phyloP scores from a whole-genome alignment of 306 rosid genomes.

The Glycine tomentella region DNA sequence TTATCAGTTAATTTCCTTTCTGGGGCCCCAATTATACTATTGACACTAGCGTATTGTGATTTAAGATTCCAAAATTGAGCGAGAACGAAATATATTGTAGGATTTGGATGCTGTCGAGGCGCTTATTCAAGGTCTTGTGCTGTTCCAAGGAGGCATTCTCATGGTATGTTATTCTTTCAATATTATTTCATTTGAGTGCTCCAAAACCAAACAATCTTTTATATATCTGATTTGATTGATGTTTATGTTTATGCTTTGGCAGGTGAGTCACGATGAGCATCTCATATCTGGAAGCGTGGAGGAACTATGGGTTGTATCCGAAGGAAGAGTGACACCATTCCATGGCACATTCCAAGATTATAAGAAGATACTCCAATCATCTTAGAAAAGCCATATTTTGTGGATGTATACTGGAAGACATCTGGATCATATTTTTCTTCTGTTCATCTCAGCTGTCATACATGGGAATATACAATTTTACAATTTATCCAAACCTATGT shows the following conservation, averaged over 20 bases:
- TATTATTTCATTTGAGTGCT: constrained; percentile 17
- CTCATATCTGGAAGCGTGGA: constrained; percentile 98
- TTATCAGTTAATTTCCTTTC: not conserved
- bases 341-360: constrained; percentile 86
- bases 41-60: not conserved
- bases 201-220: not conserved
- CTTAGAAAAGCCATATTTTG: constrained; percentile 30
- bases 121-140: constrained; percentile 96
- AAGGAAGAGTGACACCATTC: constrained; percentile 87
- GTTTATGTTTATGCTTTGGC: constrained; percentile 43
- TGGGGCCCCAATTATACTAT: not conserved
- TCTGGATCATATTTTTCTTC: constrained; percentile 23
- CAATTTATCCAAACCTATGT: constrained; percentile 22
- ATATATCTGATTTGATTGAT: constrained; percentile 2
- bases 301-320: constrained; percentile 94
- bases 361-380: constrained; percentile 83
- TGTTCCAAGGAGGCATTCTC: constrained; percentile 99
- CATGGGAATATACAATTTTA: constrained; percentile 38
- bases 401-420: not conserved
- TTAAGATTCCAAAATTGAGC: constrained; percentile 34
- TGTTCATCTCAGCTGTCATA: not conserved
- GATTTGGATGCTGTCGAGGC: constrained; percentile 99
- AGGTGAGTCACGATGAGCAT: constrained; percentile 99
- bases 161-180: constrained; percentile 66
- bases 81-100: constrained; percentile 57